Percentiles rank a stretch among this genome's conserved stretches.
phyloP scores from a whole-genome alignment of 768 basidiomycete genomes.

The Boletus subcaerulescens region DNA sequence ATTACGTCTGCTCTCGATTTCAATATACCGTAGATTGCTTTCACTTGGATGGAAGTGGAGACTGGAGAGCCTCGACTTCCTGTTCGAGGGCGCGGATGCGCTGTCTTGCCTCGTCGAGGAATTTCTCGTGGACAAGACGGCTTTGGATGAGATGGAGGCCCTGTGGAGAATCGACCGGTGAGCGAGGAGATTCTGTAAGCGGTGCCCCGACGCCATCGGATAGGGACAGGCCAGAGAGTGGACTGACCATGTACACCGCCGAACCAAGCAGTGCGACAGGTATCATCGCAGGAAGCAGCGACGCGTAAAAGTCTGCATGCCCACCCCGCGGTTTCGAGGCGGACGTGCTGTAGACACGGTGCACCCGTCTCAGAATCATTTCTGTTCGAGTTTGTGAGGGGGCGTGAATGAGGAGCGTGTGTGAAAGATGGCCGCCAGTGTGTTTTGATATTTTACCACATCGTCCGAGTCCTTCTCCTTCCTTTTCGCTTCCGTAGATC shows the following conservation, averaged over 20 bases:
- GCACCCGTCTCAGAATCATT: neutral
- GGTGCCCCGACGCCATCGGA: slow-evolving; percentile 11
- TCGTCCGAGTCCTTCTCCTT: neutral
- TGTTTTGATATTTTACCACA: neutral
- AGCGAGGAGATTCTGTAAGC: slow-evolving; percentile 1
- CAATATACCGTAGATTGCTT: too few species aligned
- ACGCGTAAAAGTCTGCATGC: slow-evolving; percentile 67
- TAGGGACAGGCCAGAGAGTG: neutral
- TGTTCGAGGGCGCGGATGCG: slow-evolving; percentile 56
- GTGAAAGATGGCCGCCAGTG: neutral
- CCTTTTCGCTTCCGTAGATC: neutral
- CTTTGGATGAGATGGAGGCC: slow-evolving; percentile 63
- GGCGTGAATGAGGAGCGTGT: neutral
- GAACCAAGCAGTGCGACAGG: slow-evolving; percentile 77
- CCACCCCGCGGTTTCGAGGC: slow-evolving; percentile 33
- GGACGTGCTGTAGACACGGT: slow-evolving; percentile 10
- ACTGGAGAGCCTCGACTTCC: slow-evolving; percentile 45
- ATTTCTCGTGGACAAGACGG: slow-evolving; percentile 67
- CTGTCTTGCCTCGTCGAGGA: slow-evolving; percentile 56
- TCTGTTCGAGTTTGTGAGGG: too few species aligned
- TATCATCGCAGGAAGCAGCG: slow-evolving; percentile 71
- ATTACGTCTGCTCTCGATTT: neutral
- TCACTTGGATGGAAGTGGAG: too few species aligned
- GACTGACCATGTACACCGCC: slow-evolving; percentile 68
- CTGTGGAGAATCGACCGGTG: slow-evolving; percentile 36